phyloP scores from a whole-genome alignment of 2,329 filamentous ascomycete genomes.

The Calonectria crousiana region DNA sequence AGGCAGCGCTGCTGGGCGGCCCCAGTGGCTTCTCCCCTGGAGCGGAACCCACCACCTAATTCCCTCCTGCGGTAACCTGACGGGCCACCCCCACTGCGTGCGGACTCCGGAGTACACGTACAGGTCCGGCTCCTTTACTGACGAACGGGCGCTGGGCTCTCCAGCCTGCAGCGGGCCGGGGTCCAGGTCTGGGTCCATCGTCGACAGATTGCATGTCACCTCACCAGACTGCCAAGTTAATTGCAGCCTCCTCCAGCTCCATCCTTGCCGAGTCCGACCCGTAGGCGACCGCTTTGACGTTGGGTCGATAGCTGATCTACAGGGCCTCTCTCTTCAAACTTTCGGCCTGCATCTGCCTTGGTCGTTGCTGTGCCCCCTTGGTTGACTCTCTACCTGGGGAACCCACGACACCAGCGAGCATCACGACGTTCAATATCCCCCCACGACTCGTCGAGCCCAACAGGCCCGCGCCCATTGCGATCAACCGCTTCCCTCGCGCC shows the following conservation, averaged over 20 bases:
- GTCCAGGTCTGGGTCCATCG: neutral
- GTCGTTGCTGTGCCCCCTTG: conserved; percentile 26
- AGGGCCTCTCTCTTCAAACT: conserved; percentile 36
- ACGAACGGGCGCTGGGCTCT: conserved; percentile 16
- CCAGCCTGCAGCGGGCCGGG: conserved; percentile 5
- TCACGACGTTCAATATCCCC: neutral
- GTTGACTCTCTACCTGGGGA: conserved; percentile 20
- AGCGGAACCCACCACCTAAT: conserved; percentile 7
- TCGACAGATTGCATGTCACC: conserved; percentile 19
- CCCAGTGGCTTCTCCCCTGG: conserved; percentile 17
- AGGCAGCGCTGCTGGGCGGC: conserved; percentile 24
- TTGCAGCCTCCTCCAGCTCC: conserved; percentile 18
- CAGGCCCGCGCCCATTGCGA: neutral
- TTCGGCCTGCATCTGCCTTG: conserved; percentile 20
- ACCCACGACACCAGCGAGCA: neutral
- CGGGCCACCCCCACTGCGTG: neutral
- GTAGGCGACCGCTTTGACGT: conserved; percentile 25
- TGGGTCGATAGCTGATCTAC: conserved; percentile 31
- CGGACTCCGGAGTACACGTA: conserved; percentile 6
- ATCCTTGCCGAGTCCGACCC: conserved; percentile 32
- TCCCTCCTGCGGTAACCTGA: neutral
- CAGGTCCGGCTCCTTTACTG: neutral
- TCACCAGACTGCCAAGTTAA: conserved; percentile 8
- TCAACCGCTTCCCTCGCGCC: neutral
- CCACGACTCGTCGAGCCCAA: conserved; percentile 11